Base-by-base conservation (phyloP, 176 grass and related monocot genomes). In the Secale cereale region DNA sequence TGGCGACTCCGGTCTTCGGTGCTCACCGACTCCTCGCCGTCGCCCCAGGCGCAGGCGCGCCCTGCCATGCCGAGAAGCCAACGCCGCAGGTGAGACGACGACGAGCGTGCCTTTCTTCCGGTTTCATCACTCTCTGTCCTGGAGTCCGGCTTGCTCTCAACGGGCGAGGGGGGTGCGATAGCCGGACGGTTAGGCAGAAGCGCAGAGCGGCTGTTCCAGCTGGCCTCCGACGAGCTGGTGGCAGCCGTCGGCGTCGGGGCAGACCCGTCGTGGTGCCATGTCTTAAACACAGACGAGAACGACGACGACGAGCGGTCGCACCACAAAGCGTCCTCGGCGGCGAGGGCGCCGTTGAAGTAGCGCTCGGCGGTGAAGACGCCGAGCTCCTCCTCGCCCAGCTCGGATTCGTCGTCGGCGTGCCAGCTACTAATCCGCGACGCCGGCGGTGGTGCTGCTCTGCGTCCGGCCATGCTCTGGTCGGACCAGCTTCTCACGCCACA, bases 331-430 rank as follows among this genome's bases (percentile, higher is more conserved):
- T 86, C 88, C 61, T 81, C 82, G 1, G 22, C 66, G 31, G 4
- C 66, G 40, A 64, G 39, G 82, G 39, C 29, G 1, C 80, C 84
- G 56, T 78, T 83, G 84, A 90, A 90, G 88, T 90, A 90, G 73
- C 88, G 88, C 84, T 90, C 88, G 43, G 88, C 88, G 41, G 79
- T 70, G 33, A 90, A 90, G 3, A 90, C 84, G 2, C 35, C 79
- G 64, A 89, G 65, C 79, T 82, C 79, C 46, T 81, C 79, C 0
- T 81, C 79, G 6, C 22, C 17, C 6, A 27, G 86, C 43, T 81
- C 87, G 31, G 71, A 29, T 3, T 35, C 63, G 6, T 73, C 73
- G 41, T 11, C 76, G 31, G 15, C 37, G 22, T 20, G 23, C 16
- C 56, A 27, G 31, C 30, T 8, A 22, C 28, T 10, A 19, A 17